Conservation (phyloP, 2,329 filamentous ascomycete species). For the Trichoderma koningii region DNA sequence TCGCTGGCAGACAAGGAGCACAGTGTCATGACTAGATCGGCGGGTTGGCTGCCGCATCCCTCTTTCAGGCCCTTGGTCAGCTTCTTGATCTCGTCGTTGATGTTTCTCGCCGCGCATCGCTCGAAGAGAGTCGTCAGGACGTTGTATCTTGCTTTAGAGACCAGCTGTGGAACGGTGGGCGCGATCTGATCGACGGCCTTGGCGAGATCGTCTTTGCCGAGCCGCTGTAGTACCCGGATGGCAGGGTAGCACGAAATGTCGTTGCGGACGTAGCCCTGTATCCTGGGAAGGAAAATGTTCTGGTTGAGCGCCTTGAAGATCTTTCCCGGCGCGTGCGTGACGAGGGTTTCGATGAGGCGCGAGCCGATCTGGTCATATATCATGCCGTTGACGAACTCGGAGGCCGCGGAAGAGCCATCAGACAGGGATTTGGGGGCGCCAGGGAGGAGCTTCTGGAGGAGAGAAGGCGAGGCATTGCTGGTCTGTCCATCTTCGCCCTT, state of each 20-base stretch:
- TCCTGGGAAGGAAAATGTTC: conserved; percentile 75
- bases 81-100: conserved; percentile 53
- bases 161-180: conserved; percentile 70
- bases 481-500: conserved; percentile 43
- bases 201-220: conserved; percentile 83
- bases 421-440: conserved; percentile 70
- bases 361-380: conserved; percentile 91
- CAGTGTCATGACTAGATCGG: conserved; percentile 52
- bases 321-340: conserved; percentile 79
- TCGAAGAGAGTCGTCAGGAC: conserved; percentile 83
- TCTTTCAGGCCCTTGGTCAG: conserved; percentile 52
- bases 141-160: conserved; percentile 74
- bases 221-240: conserved; percentile 75
- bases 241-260: conserved; percentile 89
- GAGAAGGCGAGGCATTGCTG: conserved; percentile 46
- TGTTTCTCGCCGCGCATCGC: conserved; percentile 70
- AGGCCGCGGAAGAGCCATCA: conserved; percentile 71
- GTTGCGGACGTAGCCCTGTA: conserved; percentile 81
- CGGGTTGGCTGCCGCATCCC: conserved; percentile 51
- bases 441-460: conserved; percentile 77
- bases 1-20: conserved; percentile 49
- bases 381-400: conserved; percentile 78
- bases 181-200: conserved; percentile 71
- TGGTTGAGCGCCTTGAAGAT: conserved; percentile 86
- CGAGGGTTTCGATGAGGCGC: conserved; percentile 82